Evolutionary conservation across 2,329 filamentous ascomycete species (phyloP).

Genomic region (Aureobasidium sp.): DNA sequence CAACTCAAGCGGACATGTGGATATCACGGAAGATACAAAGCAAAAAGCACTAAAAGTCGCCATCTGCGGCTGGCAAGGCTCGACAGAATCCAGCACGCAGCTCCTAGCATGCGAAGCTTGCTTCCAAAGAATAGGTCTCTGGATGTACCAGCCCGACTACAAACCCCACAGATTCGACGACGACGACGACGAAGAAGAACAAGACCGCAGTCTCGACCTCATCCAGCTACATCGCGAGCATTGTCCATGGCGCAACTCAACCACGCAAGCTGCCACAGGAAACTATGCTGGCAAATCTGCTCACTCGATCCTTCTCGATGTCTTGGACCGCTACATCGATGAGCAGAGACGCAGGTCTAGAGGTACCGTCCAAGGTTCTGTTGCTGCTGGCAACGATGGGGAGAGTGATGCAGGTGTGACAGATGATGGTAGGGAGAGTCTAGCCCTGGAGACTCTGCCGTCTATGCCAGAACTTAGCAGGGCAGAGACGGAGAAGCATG

Average conservation of each 20-base stretch:
- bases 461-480: conserved; percentile 16
- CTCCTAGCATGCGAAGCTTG: conserved; percentile 78
- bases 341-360: conserved; percentile 27
- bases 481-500: conserved; percentile 26
- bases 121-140: conserved; percentile 79
- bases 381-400: neutral
- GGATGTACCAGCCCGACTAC: conserved; percentile 72
- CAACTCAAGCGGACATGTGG: neutral
- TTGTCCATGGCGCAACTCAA: conserved; percentile 31
- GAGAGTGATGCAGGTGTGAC: conserved; percentile 6
- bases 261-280: conserved; percentile 27
- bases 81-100: conserved; percentile 56
- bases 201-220: conserved; percentile 24
- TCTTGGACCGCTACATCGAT: conserved; percentile 25
- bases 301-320: conserved; percentile 26
- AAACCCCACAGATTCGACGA: conserved; percentile 14
- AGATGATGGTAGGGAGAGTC: conserved; percentile 15
- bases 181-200: conserved; percentile 37
- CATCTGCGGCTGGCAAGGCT: conserved; percentile 45
- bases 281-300: conserved; percentile 28
- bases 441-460: neutral
- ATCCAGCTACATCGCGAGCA: conserved; percentile 31
- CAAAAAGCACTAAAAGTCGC: conserved; percentile 29
- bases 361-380: conserved; percentile 1
- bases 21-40: neutral